phyloP scores from a whole-genome alignment of 176 grass and related monocot genomes.

The Tuctoria greenei region DNA sequence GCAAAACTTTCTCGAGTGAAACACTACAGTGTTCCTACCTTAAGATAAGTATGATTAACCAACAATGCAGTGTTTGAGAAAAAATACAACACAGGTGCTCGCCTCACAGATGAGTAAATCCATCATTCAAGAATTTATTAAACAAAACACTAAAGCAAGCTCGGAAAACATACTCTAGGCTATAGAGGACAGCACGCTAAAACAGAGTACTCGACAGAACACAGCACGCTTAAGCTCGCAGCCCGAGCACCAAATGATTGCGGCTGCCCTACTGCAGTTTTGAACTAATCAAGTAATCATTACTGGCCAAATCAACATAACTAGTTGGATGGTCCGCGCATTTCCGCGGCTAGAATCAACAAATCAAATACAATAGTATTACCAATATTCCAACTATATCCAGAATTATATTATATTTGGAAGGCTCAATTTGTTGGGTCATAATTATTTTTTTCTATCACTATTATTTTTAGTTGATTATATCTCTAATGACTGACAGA shows the following conservation, averaged over 20 bases:
- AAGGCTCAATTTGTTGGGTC: no score
- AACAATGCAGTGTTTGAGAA: neutral
- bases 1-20: constrained; percentile 59
- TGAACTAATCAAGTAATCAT: constrained; percentile 44
- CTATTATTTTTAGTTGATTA: no score
- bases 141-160: constrained; percentile 25
- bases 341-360: no score
- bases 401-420: no score
- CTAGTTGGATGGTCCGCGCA: no score
- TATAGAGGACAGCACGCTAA: neutral
- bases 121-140: constrained; percentile 36
- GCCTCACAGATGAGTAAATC: neutral
- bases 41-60: neutral
- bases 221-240: constrained; percentile 30
- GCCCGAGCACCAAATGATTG: constrained; percentile 33
- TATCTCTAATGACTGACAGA: no score
- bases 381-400: no score
- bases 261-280: neutral
- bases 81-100: constrained; percentile 19
- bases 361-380: no score
- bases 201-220: constrained; percentile 14
- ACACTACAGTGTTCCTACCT: constrained; percentile 39
- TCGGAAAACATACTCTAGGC: neutral
- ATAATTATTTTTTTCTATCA: no score
- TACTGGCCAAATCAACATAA: constrained; percentile 5